These are phyloP conservation scores for Biscogniauxia marginata DNA, from an alignment of 2,329 filamentous ascomycete genomes.

Conservation along the genomic window DNA sequence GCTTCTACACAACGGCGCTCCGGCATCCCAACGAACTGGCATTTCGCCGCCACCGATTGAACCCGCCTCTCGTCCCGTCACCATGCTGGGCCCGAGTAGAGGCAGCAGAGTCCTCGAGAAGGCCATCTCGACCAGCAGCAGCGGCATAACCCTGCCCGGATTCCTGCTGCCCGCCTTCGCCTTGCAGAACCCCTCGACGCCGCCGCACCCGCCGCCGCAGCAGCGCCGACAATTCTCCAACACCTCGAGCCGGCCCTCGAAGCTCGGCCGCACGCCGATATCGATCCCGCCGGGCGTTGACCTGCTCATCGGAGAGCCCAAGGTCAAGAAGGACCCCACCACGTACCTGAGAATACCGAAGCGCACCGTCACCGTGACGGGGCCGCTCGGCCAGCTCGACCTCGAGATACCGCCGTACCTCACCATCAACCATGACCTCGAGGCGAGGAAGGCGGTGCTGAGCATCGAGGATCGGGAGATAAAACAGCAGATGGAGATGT, in stretches of 20 bases:
- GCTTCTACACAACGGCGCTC: conserved; percentile 5
- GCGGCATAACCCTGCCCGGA: conserved; percentile 58
- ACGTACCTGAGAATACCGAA: conserved; percentile 61
- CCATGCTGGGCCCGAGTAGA: conserved; percentile 65
- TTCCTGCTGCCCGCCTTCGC: conserved; percentile 77
- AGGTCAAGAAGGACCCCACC: conserved; percentile 51
- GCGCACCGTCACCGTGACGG: conserved; percentile 71
- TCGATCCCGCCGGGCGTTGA: conserved; percentile 83
- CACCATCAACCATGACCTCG: conserved; percentile 65
- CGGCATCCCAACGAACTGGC: no score
- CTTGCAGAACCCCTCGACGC: no score
- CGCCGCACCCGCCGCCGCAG: no score
- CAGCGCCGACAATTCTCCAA: conserved; percentile 65
- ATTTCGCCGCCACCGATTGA: conserved; percentile 20
- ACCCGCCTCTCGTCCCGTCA: conserved; percentile 19
- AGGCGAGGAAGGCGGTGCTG: conserved; percentile 62
- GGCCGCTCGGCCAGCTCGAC: conserved; percentile 77
- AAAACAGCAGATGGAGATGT: conserved; percentile 87
- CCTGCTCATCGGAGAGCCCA: conserved; percentile 66
- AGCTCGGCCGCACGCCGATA: conserved; percentile 80
- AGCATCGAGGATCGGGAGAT: conserved; percentile 66
- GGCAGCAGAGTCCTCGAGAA: conserved; percentile 56
- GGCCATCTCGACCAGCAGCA: conserved; percentile 43
- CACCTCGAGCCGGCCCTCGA: conserved; percentile 65
- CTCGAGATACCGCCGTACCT: conserved; percentile 80